Evolutionary conservation across 2,329 filamentous ascomycete genomes (phyloP).

Genomic region (Diplocarpon mali): DNA sequence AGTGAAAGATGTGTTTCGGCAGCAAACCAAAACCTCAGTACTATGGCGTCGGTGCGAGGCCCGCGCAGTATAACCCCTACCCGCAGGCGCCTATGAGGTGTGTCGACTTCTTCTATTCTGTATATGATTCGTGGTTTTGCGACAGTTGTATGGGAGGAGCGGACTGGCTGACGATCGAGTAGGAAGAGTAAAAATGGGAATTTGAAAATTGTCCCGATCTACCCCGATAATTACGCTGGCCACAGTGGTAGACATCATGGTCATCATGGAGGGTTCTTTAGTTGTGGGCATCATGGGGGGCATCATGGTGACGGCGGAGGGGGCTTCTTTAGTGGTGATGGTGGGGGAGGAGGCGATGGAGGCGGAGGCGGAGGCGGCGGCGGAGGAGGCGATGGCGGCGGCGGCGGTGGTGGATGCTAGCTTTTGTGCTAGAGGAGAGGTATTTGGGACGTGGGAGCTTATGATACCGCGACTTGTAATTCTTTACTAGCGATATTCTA

Average conservation of each 20-base stretch:
- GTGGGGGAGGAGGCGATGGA: not conserved
- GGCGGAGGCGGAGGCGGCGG: slow-evolving; percentile 1
- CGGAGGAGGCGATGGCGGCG: not conserved
- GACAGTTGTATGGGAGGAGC: no score
- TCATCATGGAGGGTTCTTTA: no score
- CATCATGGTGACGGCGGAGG: slow-evolving; percentile 3
- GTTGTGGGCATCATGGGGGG: not conserved
- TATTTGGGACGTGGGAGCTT: no score
- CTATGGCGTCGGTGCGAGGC: not conserved
- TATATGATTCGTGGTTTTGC: no score
- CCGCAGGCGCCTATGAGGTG: not conserved
- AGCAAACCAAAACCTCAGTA: slow-evolving; percentile 1
- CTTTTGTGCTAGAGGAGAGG: no score
- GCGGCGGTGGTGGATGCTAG: slow-evolving; percentile 2
- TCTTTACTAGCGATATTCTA: no score
- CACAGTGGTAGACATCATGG: not conserved
- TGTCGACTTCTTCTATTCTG: not conserved
- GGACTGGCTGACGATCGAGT: no score
- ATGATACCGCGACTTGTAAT: no score
- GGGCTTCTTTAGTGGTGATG: not conserved
- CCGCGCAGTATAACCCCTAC: not conserved
- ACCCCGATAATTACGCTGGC: not conserved
- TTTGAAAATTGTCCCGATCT: no score
- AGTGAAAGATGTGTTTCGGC: slow-evolving; percentile 2
- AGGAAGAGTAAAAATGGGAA: no score